phyloP scores from a whole-genome alignment of 768 basidiomycete species.

The Tricholoma bakamatsutake region DNA sequence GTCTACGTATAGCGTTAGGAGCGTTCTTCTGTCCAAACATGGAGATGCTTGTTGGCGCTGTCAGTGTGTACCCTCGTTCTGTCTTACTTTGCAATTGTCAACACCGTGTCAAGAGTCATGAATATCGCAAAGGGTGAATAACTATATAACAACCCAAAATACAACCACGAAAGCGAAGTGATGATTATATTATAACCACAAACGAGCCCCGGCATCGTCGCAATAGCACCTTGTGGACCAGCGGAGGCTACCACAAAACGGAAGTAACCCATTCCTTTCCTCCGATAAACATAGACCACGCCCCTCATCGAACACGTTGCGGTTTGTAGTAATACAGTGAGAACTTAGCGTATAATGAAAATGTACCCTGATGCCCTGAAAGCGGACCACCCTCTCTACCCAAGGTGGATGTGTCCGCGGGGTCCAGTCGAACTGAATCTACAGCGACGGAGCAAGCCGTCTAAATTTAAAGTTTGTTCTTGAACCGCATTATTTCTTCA shows the following conservation, averaged over 20 bases:
- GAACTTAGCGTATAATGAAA: background rate
- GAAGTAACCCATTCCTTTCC: background rate
- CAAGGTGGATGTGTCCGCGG: background rate
- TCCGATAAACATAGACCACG: background rate
- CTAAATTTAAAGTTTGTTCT: background rate
- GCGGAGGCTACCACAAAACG: background rate
- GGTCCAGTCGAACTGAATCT: background rate
- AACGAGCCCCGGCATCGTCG: background rate
- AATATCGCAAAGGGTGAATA: background rate
- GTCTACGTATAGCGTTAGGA: too few relatives aligned
- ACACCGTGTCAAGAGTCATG: too few relatives aligned
- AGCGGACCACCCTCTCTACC: background rate
- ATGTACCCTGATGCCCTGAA: background rate
- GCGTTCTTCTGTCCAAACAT: too few relatives aligned
- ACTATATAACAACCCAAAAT: background rate
- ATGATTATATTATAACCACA: background rate
- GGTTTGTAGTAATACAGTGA: background rate
- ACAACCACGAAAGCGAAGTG: background rate
- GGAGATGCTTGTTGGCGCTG: too few relatives aligned
- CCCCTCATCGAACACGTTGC: background rate
- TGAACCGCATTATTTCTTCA: slow-evolving; percentile 13
- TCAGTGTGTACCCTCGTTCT: too few relatives aligned
- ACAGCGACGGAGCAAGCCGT: background rate
- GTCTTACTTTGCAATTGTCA: too few relatives aligned
- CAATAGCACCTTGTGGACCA: background rate